A percentile compares a stretch with the other conserved stretches of the same genome.
Evolutionary conservation across 2,329 filamentous ascomycete species (phyloP).

Genomic region (Zymoseptoria pseudotritici): DNA sequence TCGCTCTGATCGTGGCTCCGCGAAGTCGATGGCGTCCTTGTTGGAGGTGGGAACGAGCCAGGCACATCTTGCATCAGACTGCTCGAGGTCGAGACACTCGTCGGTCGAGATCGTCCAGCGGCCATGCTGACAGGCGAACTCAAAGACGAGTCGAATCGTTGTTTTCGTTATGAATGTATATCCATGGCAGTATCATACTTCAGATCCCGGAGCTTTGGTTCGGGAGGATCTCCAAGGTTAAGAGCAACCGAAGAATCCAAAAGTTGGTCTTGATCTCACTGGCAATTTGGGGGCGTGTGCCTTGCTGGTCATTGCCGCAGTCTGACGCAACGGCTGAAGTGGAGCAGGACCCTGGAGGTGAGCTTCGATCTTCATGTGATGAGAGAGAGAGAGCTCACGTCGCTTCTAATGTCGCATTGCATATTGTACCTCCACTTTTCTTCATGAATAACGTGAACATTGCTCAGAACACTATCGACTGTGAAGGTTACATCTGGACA

Average conservation of each 20-base stretch:
- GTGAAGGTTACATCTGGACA: neutral
- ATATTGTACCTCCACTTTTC: neutral
- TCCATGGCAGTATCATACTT: neutral
- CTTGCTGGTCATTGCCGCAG: neutral
- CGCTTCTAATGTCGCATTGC: neutral
- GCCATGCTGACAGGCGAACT: neutral
- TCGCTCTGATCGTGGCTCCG: slow-evolving; percentile 14
- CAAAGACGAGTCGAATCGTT: neutral
- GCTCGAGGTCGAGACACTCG: slow-evolving; percentile 21
- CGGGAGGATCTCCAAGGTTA: neutral
- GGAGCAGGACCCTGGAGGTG: neutral
- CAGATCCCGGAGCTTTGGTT: neutral
- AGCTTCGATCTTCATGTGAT: neutral
- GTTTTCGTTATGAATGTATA: neutral
- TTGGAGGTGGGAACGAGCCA: slow-evolving; percentile 39
- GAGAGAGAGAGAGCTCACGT: neutral
- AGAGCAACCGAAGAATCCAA: neutral
- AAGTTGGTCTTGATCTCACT: neutral
- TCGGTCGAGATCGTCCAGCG: slow-evolving; percentile 10
- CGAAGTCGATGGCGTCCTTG: slow-evolving; percentile 16
- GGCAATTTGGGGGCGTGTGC: neutral
- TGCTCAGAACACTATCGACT: neutral
- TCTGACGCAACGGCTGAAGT: neutral
- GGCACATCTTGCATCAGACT: slow-evolving; percentile 40
- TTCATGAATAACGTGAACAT: neutral